These are phyloP conservation scores for Gloeopeniophorella convolvens DNA, from an alignment of 768 basidiomycete genomes.

Conservation along the genomic window DNA sequence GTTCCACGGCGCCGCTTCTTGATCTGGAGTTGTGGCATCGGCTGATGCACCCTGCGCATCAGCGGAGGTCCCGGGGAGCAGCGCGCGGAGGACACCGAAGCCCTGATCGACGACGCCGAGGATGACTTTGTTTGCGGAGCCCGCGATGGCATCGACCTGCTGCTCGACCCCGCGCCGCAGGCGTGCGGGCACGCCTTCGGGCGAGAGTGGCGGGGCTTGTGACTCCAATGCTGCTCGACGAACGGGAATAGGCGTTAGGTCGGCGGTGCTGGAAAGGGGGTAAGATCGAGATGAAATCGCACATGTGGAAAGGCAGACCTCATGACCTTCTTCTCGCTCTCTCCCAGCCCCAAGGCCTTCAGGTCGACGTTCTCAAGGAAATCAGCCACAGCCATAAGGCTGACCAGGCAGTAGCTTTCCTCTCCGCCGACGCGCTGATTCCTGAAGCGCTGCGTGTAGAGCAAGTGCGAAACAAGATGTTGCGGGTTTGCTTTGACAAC, in stretches of 20 bases:
- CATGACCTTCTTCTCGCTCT: conserved; percentile 47
- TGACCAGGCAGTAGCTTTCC: conserved; percentile 89
- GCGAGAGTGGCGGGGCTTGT: conserved; percentile 36
- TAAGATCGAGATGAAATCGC: not conserved
- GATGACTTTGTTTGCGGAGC: conserved; percentile 72
- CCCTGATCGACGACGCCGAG: conserved; percentile 87
- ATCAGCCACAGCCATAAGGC: conserved; percentile 91
- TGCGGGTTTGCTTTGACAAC: conserved; percentile 91
- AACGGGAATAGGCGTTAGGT: conserved; percentile 76
- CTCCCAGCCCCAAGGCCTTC: conserved; percentile 55
- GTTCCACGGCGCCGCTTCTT: conserved; percentile 37
- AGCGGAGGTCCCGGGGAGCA: conserved; percentile 47
- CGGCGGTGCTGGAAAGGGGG: conserved; percentile 49
- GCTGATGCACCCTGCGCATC: conserved; percentile 20
- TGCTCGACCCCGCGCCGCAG: conserved; percentile 75
- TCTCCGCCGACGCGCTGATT: conserved; percentile 65
- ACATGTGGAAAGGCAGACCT: conserved; percentile 37
- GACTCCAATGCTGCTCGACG: conserved; percentile 43
- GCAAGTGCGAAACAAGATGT: conserved; percentile 65
- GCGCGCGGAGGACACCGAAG: conserved; percentile 77
- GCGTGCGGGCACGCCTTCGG: conserved; percentile 43
- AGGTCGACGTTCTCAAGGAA: conserved; percentile 95
- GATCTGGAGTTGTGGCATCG: conserved; percentile 12
- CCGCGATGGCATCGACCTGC: conserved; percentile 71
- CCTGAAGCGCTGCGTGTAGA: conserved; percentile 56